phyloP scores from a whole-genome alignment of 495 filamentous ascomycete genomes.

The Sphaerosporella brunnea region DNA sequence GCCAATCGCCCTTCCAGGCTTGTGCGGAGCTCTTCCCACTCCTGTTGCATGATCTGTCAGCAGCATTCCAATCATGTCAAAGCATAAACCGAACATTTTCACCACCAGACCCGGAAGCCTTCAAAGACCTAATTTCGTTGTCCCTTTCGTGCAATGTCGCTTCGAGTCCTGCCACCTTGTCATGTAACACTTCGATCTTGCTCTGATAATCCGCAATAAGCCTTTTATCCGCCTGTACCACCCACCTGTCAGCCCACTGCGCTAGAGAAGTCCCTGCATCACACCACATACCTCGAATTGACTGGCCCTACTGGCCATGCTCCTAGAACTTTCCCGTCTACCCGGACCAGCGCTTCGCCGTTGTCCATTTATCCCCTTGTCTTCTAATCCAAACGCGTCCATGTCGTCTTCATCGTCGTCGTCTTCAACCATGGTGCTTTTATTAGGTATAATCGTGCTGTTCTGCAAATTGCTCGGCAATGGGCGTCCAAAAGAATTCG shows the following conservation, averaged over 20 bases:
- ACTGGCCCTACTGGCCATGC: constrained; percentile 13
- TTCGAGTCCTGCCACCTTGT: constrained; percentile 58
- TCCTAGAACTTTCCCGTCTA: constrained; percentile 24
- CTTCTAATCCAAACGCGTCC: constrained; percentile 44
- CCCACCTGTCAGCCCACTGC: background rate
- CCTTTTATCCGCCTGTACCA: constrained; percentile 44
- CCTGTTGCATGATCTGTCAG: constrained; percentile 31
- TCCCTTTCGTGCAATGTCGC: constrained; percentile 39
- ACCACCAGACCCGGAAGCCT: background rate
- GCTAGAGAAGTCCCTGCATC: no score
- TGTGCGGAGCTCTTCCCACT: constrained; percentile 57
- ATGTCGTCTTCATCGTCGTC: constrained; percentile 48
- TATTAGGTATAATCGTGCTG: constrained; percentile 91
- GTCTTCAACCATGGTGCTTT: constrained; percentile 95
- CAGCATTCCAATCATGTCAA: background rate
- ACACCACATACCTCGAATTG: no score
- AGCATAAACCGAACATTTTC: background rate
- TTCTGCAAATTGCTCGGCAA: constrained; percentile 82
- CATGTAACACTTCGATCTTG: constrained; percentile 55
- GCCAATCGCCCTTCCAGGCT: constrained; percentile 62
- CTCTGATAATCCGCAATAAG: constrained; percentile 56
- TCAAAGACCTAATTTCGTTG: constrained; percentile 30
- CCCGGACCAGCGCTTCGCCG: constrained; percentile 37
- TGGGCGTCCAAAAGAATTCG: constrained; percentile 40
- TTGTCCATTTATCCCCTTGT: constrained; percentile 36